Conservation (phyloP, 177 flowering plant species). For the Vitis hybrid region DNA sequence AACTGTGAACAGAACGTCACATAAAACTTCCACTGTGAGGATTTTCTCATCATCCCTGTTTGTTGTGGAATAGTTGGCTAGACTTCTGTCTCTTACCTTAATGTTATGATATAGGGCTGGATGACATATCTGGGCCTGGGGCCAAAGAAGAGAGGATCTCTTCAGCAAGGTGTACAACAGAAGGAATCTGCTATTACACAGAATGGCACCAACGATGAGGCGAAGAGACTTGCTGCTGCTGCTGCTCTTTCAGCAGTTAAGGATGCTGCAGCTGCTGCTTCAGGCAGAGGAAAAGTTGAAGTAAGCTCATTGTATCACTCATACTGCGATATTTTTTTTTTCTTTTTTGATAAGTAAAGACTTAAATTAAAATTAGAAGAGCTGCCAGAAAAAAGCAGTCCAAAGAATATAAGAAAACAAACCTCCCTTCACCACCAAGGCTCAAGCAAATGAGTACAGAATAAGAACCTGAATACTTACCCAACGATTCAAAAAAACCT, state of each 20-base stretch:
- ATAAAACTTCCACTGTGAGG: conserved; percentile 56
- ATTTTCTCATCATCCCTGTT: neutral
- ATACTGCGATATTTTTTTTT: neutral
- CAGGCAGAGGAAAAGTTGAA: conserved; percentile 80
- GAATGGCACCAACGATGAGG: conserved; percentile 58
- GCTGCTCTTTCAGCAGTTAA: conserved; percentile 81
- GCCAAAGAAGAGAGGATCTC: conserved; percentile 40
- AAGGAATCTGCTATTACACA: conserved; percentile 28
- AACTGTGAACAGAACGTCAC: conserved; percentile 29
- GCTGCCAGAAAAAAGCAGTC: too few species aligned
- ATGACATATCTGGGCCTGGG: conserved; percentile 67
- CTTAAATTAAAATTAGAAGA: too few species aligned
- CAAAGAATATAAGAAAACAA: too few species aligned
- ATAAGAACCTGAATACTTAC: too few species aligned
- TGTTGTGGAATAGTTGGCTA: neutral
- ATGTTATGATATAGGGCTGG: conserved; percentile 57
- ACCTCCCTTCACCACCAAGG: too few species aligned
- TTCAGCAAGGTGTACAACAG: conserved; percentile 19
- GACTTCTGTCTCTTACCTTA: neutral
- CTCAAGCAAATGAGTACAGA: too few species aligned
- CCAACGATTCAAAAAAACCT: too few species aligned
- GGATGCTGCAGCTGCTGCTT: conserved; percentile 59
- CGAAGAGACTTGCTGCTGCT: conserved; percentile 81
- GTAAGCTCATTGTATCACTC: conserved; percentile 26
- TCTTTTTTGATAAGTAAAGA: too few species aligned